phyloP scores from a whole-genome alignment of 1,139 yeast species.

The Blastobotrys persicus region DNA sequence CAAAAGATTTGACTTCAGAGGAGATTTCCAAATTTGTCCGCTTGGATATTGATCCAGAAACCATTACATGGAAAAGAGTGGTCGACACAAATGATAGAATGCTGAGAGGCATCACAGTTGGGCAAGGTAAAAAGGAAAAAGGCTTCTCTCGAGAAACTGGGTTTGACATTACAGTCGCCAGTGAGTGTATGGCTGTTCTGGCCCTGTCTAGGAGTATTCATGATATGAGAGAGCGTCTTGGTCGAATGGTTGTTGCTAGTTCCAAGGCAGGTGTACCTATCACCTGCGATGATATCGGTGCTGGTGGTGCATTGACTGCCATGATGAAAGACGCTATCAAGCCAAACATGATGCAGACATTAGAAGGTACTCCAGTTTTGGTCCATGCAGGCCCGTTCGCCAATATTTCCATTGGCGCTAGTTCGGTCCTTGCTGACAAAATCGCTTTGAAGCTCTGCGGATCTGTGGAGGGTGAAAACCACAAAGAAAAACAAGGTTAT shows the following conservation, averaged over 20 bases:
- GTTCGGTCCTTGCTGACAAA: conserved; percentile 87
- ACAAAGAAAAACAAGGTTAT: conserved; percentile 72
- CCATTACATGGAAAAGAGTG: conserved; percentile 96
- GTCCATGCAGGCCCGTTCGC: conserved; percentile 99
- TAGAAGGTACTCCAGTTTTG: conserved; percentile 97
- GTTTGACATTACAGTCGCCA: conserved; percentile 94
- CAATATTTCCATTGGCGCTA: conserved; percentile 93
- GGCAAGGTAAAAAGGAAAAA: conserved; percentile 92
- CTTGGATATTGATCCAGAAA: conserved; percentile 87
- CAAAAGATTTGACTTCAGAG: conserved; percentile 77
- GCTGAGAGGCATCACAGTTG: conserved; percentile 85
- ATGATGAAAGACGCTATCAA: conserved; percentile 94
- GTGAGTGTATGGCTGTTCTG: conserved; percentile 96
- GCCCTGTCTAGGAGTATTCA: conserved; percentile 82
- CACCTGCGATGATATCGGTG: conserved; percentile 94
- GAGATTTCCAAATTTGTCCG: conserved; percentile 76
- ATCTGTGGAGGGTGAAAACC: conserved; percentile 51
- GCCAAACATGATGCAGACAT: conserved; percentile 96
- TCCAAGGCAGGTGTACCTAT: conserved; percentile 81
- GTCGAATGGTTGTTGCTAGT: conserved; percentile 87
- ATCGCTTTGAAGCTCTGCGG: conserved; percentile 93
- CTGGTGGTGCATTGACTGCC: conserved; percentile 97
- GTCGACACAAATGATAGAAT: conserved; percentile 95
- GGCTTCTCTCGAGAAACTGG: conserved; percentile 88
- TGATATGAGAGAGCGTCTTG: conserved; percentile 89